These are phyloP conservation scores for Begonia masoniana DNA, from an alignment of 306 rosid genomes.

Conservation along the genomic window DNA sequence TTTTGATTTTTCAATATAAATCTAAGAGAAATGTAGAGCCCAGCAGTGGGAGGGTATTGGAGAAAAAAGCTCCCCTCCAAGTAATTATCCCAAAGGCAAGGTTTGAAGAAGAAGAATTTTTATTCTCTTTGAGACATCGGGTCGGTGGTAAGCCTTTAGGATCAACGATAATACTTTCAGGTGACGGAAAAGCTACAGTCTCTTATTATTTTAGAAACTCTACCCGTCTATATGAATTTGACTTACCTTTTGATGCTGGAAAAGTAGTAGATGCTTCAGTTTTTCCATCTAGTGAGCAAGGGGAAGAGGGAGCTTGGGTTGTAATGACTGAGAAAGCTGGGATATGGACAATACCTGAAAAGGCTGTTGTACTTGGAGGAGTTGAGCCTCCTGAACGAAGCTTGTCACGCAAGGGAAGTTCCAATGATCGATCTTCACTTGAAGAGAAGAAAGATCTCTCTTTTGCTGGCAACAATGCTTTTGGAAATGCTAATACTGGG, in stretches of 20 bases:
- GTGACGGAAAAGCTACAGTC: conserved; percentile 89
- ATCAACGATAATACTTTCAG: conserved; percentile 72
- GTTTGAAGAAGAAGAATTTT: conserved; percentile 67
- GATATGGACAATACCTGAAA: conserved; percentile 96
- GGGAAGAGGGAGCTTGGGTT: conserved; percentile 94
- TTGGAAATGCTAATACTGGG: conserved; percentile 71
- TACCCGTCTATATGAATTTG: conserved; percentile 80
- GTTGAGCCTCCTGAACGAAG: conserved; percentile 98
- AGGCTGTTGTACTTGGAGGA: conserved; percentile 88
- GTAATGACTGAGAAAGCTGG: conserved; percentile 94
- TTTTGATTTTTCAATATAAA: conserved; percentile 80
- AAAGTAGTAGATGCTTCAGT: conserved; percentile 93
- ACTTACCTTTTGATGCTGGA: conserved; percentile 94
- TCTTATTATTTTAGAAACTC: conserved; percentile 61
- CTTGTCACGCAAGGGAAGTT: conserved; percentile 92
- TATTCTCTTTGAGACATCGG: conserved; percentile 84
- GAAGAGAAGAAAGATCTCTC: conserved; percentile 68
- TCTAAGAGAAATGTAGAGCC: conserved; percentile 34
- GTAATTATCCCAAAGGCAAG: conserved; percentile 94
- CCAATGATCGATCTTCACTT: conserved; percentile 80
- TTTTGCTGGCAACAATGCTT: conserved; percentile 44
- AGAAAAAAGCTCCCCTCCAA: conserved; percentile 79
- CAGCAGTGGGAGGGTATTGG: conserved; percentile 46
- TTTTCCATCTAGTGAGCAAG: conserved; percentile 68
- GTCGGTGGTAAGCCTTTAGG: conserved; percentile 94